phyloP scores from a whole-genome alignment of 108 stramenopile species.

The Skeletonema grethae region DNA sequence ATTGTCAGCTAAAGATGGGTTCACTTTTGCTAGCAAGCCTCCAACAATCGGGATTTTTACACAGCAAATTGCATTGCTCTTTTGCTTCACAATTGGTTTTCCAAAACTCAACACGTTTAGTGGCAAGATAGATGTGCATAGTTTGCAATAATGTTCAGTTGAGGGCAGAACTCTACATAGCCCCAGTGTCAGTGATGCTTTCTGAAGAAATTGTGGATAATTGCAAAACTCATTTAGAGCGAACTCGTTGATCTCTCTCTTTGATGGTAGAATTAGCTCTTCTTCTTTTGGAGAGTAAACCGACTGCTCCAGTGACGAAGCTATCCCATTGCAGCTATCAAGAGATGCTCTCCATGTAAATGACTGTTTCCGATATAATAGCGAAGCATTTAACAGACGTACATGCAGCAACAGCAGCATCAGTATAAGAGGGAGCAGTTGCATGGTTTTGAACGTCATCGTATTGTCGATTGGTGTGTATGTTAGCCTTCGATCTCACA shows the following conservation, averaged over 20 bases:
- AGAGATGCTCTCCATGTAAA: constrained; percentile 22
- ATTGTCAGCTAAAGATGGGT: neutral
- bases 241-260: neutral
- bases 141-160: neutral
- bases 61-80: neutral
- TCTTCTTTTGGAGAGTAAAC: neutral
- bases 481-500: too few species aligned
- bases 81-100: neutral
- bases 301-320: constrained; percentile 14
- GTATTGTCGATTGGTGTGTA: neutral
- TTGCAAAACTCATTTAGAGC: constrained; percentile 10
- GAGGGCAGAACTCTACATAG: constrained; percentile 11
- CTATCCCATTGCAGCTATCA: constrained; percentile 6
- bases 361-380: neutral
- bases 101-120: constrained; percentile 19
- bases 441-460: neutral
- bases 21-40: constrained; percentile 8
- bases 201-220: constrained; percentile 17
- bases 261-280: constrained; percentile 1
- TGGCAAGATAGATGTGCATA: constrained; percentile 5
- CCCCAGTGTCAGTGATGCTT: constrained; percentile 8
- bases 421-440: neutral
- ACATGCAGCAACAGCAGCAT: neutral
- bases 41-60: constrained; percentile 16
- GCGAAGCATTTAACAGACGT: neutral